Evolutionary conservation across 2,329 filamentous ascomycete species (phyloP), one percentile per base, ranked within the genome.

Genomic region (Fusarium continuum): DNA sequence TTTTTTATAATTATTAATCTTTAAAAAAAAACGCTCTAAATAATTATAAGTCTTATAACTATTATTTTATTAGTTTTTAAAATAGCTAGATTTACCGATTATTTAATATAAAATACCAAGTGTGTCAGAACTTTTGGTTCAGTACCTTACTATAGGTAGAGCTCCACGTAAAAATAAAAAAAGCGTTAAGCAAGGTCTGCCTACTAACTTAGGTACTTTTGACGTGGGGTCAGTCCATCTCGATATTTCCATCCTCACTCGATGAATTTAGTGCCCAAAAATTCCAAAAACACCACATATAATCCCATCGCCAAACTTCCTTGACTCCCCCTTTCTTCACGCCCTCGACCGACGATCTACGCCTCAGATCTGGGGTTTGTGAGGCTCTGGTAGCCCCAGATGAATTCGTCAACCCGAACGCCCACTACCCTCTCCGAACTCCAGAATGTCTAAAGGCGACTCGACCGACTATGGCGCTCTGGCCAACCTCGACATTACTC

Each of bases 401-500:
- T 76, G 75, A 67, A 71, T 74, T 61, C 69, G 58, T 68, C 64
- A 70, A 53, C 32, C 55, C 50, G 55, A 40, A 48, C 45, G 51
- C 36, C 40, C 31, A 66, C 43, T 51, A 51, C 49, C 63, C 46
- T 60, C 58, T 67, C 57, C 54, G 54, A 68, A 69, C 61, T 63
- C 49, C 71, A 70, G 60, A 60, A 78, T 78, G 76, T 76, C 76
- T 73, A 73, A 77, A 69, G 54, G 68, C 51, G 64, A 64, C 50
- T 65, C 65, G 65, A 71, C 85, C 82, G 82, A 80, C 80, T 78
- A 80, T 53, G 70, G 67, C 65, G 43, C 64, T 44, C 68, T 74
- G 61, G 71, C 75, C 67, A 72, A 72, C 67, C 74, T 88, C 63
- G 83, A 88, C 75, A 75, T 85, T 66, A 74, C 75, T 49, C 76